Percentiles rank a stretch among this genome's conserved stretches.
These are phyloP conservation scores for Aquilaria malaccensis DNA, from an alignment of 345 rosid genomes.

Conservation along the genomic window DNA sequence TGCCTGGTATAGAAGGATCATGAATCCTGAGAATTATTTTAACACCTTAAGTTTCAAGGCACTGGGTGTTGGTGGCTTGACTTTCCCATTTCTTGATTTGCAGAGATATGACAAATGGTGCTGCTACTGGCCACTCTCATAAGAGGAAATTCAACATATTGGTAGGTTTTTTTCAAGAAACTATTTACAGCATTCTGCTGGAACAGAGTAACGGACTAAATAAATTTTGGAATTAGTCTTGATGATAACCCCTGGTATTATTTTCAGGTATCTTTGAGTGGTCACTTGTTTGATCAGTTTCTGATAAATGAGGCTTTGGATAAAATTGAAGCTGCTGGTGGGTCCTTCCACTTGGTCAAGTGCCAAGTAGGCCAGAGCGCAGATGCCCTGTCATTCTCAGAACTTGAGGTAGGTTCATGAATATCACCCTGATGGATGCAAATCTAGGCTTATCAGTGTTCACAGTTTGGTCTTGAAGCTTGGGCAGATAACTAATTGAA, in stretches of 20 bases:
- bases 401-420: slow-evolving; percentile 64
- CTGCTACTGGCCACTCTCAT: slow-evolving; percentile 23
- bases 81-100: slow-evolving; percentile 16
- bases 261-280: slow-evolving; percentile 82
- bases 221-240: not conserved
- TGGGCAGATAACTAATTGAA: no score
- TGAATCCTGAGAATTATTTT: no score
- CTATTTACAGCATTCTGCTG: slow-evolving; percentile 3
- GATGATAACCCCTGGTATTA: slow-evolving; percentile 10
- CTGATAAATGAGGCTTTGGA: slow-evolving; percentile 94
- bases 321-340: slow-evolving; percentile 81
- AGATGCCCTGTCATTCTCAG: slow-evolving; percentile 65
- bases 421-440: not conserved
- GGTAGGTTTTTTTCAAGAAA: slow-evolving; percentile 38
- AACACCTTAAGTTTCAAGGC: not conserved
- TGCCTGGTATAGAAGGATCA: not conserved
- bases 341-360: slow-evolving; percentile 80
- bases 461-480: no score
- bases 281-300: slow-evolving; percentile 87
- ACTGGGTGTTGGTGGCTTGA: not conserved
- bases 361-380: slow-evolving; percentile 86
- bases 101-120: slow-evolving; percentile 43
- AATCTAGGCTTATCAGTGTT: no score
- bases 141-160: slow-evolving; percentile 52
- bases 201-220: slow-evolving; percentile 3